phyloP scores from a whole-genome alignment of 768 basidiomycete genomes.

The Leccinum ochraceum region DNA sequence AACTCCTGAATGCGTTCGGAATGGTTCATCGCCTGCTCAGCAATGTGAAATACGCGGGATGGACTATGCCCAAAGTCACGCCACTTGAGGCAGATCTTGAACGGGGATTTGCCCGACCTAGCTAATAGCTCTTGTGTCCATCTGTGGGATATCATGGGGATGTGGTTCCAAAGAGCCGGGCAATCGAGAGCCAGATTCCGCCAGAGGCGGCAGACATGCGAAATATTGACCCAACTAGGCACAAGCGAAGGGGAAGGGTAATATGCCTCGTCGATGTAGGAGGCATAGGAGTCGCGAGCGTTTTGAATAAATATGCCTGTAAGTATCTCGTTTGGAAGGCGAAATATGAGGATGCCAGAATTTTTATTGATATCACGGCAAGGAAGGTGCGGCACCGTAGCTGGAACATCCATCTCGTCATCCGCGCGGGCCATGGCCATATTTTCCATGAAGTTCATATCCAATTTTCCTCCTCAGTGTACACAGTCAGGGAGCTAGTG shows the following conservation, averaged over 20 bases:
- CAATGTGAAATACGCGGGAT: background rate
- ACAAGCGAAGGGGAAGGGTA: background rate
- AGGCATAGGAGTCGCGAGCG: background rate
- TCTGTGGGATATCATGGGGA: background rate
- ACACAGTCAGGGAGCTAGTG: background rate
- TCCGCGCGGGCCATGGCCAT: background rate
- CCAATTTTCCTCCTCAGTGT: background rate
- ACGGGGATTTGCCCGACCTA: background rate
- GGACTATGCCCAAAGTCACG: background rate
- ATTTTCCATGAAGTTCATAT: background rate
- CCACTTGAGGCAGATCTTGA: background rate
- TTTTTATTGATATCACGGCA: background rate
- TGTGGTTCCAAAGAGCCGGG: background rate
- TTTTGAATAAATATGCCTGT: background rate
- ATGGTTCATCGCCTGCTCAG: background rate
- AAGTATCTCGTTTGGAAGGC: background rate
- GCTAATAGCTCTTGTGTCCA: constrained; percentile 1
- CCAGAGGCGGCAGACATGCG: background rate
- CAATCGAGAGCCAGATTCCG: background rate
- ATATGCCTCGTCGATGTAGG: background rate
- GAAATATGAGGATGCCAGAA: background rate
- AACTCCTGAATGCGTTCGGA: constrained; percentile 2
- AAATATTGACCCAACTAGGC: background rate
- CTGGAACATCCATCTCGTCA: background rate
- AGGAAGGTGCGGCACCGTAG: background rate